These are phyloP conservation scores for Geotrichum europaeum DNA, from an alignment of 1,139 yeast genomes.

Conservation along the genomic window DNA sequence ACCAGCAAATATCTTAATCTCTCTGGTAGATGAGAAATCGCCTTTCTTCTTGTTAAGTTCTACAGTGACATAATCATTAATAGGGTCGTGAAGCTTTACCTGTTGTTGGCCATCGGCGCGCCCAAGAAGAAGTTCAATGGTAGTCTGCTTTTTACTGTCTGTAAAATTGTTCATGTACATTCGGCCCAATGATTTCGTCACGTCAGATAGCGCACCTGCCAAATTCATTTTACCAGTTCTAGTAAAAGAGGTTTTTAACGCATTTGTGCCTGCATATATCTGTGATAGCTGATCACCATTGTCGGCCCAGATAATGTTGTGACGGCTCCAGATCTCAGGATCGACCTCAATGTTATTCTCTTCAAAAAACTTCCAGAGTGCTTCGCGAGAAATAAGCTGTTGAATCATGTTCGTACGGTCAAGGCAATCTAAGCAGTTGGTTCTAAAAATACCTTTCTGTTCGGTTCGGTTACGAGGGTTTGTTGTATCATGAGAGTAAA, in stretches of 20 bases:
- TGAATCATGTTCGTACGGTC: slow-evolving; percentile 93
- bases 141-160: slow-evolving; percentile 81
- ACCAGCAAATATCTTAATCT: slow-evolving; percentile 68
- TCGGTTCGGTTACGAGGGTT: slow-evolving; percentile 51
- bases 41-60: slow-evolving; percentile 47
- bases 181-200: slow-evolving; percentile 89
- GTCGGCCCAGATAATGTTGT: slow-evolving; percentile 92
- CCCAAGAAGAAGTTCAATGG: slow-evolving; percentile 82
- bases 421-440: slow-evolving; percentile 90
- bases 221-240: slow-evolving; percentile 92
- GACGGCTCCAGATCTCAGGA: slow-evolving; percentile 54
- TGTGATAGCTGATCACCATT: slow-evolving; percentile 97
- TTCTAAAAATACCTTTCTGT: slow-evolving; percentile 85
- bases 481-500: slow-evolving; percentile 52
- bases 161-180: slow-evolving; percentile 94
- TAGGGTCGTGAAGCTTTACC: slow-evolving; percentile 81
- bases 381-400: slow-evolving; percentile 68
- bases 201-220: slow-evolving; percentile 95
- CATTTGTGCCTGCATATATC: slow-evolving; percentile 95
- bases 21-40: slow-evolving; percentile 56
- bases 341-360: slow-evolving; percentile 42
- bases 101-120: slow-evolving; percentile 64
- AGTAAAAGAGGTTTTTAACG: slow-evolving; percentile 87
- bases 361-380: slow-evolving; percentile 59
- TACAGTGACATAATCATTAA: slow-evolving; percentile 68